phyloP scores from a whole-genome alignment of 768 basidiomycete genomes.

The Heimioporus sp. region DNA sequence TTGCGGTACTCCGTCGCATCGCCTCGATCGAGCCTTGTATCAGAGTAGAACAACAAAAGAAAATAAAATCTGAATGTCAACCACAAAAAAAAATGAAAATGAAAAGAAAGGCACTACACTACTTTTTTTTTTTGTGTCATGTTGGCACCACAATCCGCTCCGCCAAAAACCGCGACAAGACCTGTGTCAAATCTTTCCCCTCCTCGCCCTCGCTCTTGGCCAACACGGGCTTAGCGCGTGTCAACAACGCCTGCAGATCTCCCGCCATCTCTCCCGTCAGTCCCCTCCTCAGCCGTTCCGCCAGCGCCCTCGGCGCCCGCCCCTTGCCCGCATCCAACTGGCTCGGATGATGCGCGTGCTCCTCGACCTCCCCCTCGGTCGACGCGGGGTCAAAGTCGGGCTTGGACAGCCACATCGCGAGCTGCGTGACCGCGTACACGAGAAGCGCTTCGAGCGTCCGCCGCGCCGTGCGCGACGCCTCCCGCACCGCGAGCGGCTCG shows the following conservation, averaged over 20 bases:
- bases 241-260: slow-evolving; percentile 66
- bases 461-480: slow-evolving; percentile 55
- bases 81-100: background rate
- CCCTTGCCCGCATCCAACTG: slow-evolving; percentile 34
- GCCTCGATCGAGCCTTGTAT: too few species aligned
- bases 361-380: slow-evolving; percentile 46
- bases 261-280: slow-evolving; percentile 80
- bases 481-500: slow-evolving; percentile 46
- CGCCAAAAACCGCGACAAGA: slow-evolving; percentile 63
- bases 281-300: slow-evolving; percentile 66
- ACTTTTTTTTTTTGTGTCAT: slow-evolving; percentile 24
- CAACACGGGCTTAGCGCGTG: slow-evolving; percentile 62
- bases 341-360: slow-evolving; percentile 20
- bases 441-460: slow-evolving; percentile 66
- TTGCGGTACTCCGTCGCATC: too few species aligned
- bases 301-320: slow-evolving; percentile 47
- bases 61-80: background rate
- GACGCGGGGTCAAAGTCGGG: slow-evolving; percentile 56
- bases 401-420: slow-evolving; percentile 75
- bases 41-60: background rate
- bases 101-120: slow-evolving; percentile 10
- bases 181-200: slow-evolving; percentile 53
- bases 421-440: slow-evolving; percentile 72
- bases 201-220: slow-evolving; percentile 45
- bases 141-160: slow-evolving; percentile 51